Evolutionary conservation across 805 yeast genomes (phyloP).

Genomic region (Kazachstania psychrophila): DNA sequence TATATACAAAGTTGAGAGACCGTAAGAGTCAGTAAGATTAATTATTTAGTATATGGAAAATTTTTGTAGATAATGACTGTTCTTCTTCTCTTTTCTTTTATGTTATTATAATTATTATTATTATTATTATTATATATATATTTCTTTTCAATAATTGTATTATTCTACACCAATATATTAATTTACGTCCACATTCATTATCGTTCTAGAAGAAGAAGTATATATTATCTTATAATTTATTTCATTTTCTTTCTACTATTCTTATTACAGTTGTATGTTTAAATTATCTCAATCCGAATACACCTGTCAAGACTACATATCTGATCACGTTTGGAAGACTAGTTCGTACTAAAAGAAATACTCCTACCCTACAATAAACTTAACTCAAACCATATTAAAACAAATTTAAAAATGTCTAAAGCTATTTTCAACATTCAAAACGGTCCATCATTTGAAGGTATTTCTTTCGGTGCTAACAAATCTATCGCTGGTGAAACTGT

Average conservation of each 20-base stretch:
- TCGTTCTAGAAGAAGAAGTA: no score
- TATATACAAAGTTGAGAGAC: no score
- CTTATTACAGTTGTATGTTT: constrained; percentile 22
- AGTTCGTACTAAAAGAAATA: constrained; percentile 29
- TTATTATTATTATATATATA: no score
- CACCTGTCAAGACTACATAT: constrained; percentile 41
- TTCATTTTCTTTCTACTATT: not conserved
- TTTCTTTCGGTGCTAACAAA: constrained; percentile 90
- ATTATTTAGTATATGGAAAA: no score
- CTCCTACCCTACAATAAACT: not conserved
- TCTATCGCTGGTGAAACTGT: constrained; percentile 96
- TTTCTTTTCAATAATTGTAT: no score
- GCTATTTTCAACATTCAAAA: constrained; percentile 87
- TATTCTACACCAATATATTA: no score
- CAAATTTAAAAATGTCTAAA: constrained; percentile 36
- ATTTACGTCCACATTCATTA: no score
- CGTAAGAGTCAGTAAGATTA: no score
- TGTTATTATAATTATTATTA: no score
- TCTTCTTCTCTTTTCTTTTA: no score
- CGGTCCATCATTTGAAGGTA: constrained; percentile 89
- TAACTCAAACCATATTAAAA: constrained; percentile 11
- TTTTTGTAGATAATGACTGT: no score
- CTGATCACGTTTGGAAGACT: constrained; percentile 48
- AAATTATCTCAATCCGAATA: constrained; percentile 25
- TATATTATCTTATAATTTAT: no score